These are phyloP conservation scores for Datura wrightii DNA, from an alignment of 257 asterid genomes.

Conservation along the genomic window DNA sequence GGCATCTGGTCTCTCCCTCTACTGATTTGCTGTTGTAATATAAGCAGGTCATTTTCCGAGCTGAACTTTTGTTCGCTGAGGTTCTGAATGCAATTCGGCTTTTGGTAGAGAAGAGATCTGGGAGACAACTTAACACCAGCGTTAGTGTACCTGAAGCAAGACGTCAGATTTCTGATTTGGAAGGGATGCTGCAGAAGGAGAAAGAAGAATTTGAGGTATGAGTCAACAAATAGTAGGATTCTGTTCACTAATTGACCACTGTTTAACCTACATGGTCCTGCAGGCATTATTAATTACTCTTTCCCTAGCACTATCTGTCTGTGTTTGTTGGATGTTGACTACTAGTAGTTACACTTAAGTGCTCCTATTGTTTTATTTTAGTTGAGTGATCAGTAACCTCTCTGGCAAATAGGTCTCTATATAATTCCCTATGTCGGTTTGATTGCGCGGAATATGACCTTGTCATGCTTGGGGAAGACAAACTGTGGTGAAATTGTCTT, in stretches of 20 bases:
- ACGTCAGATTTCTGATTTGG: conserved; percentile 63
- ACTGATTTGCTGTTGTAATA: conserved; percentile 35
- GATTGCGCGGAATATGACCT: neutral
- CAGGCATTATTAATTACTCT: neutral
- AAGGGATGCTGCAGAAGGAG: conserved; percentile 77
- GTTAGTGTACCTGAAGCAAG: conserved; percentile 54
- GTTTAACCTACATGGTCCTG: conserved; percentile 27
- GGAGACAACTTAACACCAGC: conserved; percentile 41
- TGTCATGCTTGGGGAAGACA: conserved; percentile 18
- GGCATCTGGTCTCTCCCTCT: conserved; percentile 28
- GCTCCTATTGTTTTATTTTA: neutral
- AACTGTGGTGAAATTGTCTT: neutral
- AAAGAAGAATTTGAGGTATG: conserved; percentile 84
- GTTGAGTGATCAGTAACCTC: neutral
- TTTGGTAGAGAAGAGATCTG: conserved; percentile 55
- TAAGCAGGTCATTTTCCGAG: conserved; percentile 72
- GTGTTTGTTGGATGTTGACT: neutral
- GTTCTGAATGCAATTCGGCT: conserved; percentile 65
- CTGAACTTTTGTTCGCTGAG: conserved; percentile 88
- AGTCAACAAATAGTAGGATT: conserved; percentile 22
- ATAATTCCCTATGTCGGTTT: conserved; percentile 7
- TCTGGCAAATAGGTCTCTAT: neutral
- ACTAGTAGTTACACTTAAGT: neutral
- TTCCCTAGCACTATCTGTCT: neutral
- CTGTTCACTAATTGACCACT: conserved; percentile 14